These are phyloP conservation scores for Wallacemonas sp. DNA, from an alignment of 208 protist genomes.

Conservation along the genomic window DNA sequence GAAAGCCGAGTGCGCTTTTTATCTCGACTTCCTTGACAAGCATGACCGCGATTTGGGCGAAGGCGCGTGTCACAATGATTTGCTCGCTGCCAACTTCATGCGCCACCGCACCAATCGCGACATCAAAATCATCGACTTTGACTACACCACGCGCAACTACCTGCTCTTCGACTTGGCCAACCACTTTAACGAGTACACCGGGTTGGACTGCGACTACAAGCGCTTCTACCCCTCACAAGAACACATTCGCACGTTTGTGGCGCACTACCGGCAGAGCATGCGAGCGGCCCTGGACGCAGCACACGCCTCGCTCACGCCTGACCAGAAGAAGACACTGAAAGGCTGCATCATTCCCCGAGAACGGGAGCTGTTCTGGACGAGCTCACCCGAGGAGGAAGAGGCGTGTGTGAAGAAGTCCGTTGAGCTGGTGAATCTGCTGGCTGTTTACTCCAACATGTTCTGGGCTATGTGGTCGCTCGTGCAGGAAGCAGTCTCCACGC, in stretches of 20 bases:
- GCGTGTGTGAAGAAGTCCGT: constrained; percentile 41
- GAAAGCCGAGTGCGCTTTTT: constrained; percentile 39
- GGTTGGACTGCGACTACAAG: constrained; percentile 87
- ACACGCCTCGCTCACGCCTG: constrained; percentile 1
- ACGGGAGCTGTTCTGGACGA: constrained; percentile 49
- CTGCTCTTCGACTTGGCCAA: constrained; percentile 91
- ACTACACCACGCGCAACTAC: constrained; percentile 89
- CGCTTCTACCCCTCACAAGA: constrained; percentile 75
- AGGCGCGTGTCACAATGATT: constrained; percentile 90
- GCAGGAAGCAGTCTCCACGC: constrained; percentile 82
- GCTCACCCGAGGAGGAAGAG: constrained; percentile 24
- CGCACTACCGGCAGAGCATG: constrained; percentile 70
- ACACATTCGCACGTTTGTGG: constrained; percentile 74
- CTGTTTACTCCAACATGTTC: constrained; percentile 76
- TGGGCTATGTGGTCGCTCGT: constrained; percentile 89
- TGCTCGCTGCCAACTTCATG: constrained; percentile 92
- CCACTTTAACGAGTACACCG: constrained; percentile 93
- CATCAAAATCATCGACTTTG: constrained; percentile 93
- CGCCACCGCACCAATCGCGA: constrained; percentile 41
- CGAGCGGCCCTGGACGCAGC: constrained; percentile 41
- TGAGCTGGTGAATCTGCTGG: constrained; percentile 69
- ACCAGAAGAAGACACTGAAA: constrained; percentile 17
- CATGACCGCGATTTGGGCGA: constrained; percentile 44
- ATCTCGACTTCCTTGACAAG: constrained; percentile 38
- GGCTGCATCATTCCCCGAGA: constrained; percentile 41